These are phyloP conservation scores for Aspergillus udagawae DNA, from an alignment of 2,329 filamentous ascomycete genomes.

Conservation along the genomic window DNA sequence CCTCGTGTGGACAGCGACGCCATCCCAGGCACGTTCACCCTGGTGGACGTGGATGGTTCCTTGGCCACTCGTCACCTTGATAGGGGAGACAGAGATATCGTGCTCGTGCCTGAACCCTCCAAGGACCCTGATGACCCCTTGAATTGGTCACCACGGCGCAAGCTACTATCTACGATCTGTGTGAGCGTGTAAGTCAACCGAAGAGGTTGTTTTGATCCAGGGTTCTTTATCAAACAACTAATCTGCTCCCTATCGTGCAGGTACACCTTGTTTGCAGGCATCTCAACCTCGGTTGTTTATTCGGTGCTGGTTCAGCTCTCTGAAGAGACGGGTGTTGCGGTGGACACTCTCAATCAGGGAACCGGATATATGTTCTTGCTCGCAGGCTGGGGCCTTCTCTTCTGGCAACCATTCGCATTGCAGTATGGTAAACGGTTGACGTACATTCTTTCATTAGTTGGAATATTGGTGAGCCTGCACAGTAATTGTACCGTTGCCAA, in stretches of 20 bases:
- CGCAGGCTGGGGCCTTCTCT: constrained; percentile 43
- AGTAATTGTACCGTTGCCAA: neutral
- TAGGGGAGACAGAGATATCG: constrained; percentile 32
- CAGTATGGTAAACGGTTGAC: constrained; percentile 41
- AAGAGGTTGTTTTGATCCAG: neutral
- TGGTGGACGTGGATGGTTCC: constrained; percentile 40
- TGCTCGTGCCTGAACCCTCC: constrained; percentile 42
- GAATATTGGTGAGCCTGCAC: constrained; percentile 25
- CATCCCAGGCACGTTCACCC: constrained; percentile 43
- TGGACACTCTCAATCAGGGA: constrained; percentile 34
- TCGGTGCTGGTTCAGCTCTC: constrained; percentile 37
- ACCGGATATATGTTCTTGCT: constrained; percentile 42
- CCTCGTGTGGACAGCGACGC: constrained; percentile 23
- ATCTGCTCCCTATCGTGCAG: constrained; percentile 17
- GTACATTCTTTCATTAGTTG: constrained; percentile 31
- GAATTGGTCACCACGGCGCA: constrained; percentile 44
- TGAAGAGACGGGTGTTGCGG: constrained; percentile 32
- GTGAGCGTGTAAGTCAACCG: constrained; percentile 35
- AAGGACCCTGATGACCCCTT: constrained; percentile 46
- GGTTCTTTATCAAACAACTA: neutral
- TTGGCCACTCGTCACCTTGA: constrained; percentile 29
- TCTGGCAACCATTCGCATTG: constrained; percentile 47
- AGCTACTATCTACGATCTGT: constrained; percentile 40
- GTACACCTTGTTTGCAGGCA: constrained; percentile 37
- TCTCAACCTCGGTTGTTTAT: constrained; percentile 36